phyloP scores from a whole-genome alignment of 2,329 filamentous ascomycete genomes.

The Claviceps citrina region DNA sequence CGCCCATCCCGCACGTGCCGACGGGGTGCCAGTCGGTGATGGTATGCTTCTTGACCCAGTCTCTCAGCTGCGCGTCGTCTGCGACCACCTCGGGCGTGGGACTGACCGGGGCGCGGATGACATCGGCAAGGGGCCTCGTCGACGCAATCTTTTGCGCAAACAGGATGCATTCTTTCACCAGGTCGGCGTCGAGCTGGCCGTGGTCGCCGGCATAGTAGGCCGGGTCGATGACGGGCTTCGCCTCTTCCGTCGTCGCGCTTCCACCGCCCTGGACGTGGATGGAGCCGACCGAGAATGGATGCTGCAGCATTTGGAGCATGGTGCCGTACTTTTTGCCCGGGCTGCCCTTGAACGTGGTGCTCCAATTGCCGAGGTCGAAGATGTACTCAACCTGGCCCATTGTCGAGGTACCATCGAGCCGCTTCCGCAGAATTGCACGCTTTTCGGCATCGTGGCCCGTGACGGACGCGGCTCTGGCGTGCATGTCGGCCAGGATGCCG shows the following conservation, averaged over 20 bases:
- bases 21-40: conserved; percentile 25
- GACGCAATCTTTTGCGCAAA: conserved; percentile 25
- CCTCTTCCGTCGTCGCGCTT: conserved; percentile 9
- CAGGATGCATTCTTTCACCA: conserved; percentile 25
- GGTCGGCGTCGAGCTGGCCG: conserved; percentile 26
- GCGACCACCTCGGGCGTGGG: conserved; percentile 10
- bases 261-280: conserved; percentile 25
- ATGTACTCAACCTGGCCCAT: conserved; percentile 34
- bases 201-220: conserved; percentile 23
- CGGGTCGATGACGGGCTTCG: conserved; percentile 24
- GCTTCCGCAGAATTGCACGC: conserved; percentile 16
- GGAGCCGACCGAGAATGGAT: conserved; percentile 33
- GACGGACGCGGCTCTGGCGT: conserved; percentile 10
- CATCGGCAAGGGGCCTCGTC: conserved; percentile 21
- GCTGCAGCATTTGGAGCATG: conserved; percentile 34
- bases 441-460: conserved; percentile 12
- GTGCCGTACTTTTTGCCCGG: conserved; percentile 29
- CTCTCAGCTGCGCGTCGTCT: conserved; percentile 8
- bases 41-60: conserved; percentile 17
- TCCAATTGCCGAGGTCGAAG: conserved; percentile 34
- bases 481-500: conserved; percentile 11
- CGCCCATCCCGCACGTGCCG: conserved; percentile 21
- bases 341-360: conserved; percentile 18
- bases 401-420: conserved; percentile 16
- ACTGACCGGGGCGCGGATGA: conserved; percentile 19